phyloP scores from a whole-genome alignment of 495 filamentous ascomycete species.

The Tuber magnatum region DNA sequence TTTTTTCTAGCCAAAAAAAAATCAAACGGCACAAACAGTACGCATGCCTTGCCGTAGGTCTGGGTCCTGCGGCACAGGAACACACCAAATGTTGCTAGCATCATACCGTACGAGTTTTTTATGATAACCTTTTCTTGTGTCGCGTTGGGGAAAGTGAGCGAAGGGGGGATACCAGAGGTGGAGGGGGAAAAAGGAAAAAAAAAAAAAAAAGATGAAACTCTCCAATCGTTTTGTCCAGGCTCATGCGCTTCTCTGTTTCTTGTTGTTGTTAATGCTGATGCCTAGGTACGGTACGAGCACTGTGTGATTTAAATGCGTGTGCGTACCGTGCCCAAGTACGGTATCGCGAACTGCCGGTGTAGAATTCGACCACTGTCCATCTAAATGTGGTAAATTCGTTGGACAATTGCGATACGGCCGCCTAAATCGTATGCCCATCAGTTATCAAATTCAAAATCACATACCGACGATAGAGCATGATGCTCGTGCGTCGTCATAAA shows the following conservation, averaged over 20 bases:
- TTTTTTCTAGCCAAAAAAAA: too few relatives aligned
- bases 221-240: neutral
- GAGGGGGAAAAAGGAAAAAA: neutral
- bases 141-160: neutral
- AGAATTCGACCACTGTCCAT: neutral
- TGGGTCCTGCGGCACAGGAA: slow-evolving; percentile 1
- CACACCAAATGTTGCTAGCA: neutral
- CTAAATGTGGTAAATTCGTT: neutral
- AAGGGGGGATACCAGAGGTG: neutral
- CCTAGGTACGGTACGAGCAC: neutral
- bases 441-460: neutral
- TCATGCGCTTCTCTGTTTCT: neutral
- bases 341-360: neutral
- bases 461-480: neutral
- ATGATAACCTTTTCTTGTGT: neutral
- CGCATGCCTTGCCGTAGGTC: too few relatives aligned
- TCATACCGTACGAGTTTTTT: neutral
- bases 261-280: neutral
- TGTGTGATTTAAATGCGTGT: neutral
- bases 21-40: too few relatives aligned
- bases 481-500: neutral
- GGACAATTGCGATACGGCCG: neutral
- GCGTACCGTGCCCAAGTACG: neutral
- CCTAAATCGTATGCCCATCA: neutral
- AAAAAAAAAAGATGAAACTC: neutral